phyloP scores from a whole-genome alignment of 768 basidiomycete genomes.

The Psilocybe cyanescens region DNA sequence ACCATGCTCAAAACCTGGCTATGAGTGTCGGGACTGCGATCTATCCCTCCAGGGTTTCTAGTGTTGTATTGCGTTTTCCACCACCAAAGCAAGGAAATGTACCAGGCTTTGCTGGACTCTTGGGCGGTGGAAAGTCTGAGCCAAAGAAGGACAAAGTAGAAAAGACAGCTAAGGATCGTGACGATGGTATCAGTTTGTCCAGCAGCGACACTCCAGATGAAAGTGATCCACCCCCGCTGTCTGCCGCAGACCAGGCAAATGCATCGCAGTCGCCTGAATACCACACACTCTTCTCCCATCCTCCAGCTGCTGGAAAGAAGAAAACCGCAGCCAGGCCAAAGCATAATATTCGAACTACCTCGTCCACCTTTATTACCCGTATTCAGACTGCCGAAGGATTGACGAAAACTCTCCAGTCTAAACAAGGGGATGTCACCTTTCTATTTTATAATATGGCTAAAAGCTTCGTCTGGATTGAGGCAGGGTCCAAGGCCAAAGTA shows the following conservation, averaged over 20 bases:
- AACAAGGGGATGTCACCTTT: slow-evolving; percentile 85
- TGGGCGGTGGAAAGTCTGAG: slow-evolving; percentile 73
- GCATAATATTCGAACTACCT: slow-evolving; percentile 88
- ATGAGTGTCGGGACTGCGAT: slow-evolving; percentile 38
- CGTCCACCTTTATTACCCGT: slow-evolving; percentile 90
- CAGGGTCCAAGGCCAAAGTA: slow-evolving; percentile 85
- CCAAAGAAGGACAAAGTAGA: slow-evolving; percentile 60
- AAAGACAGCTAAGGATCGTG: slow-evolving; percentile 51
- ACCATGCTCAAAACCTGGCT: slow-evolving; percentile 44
- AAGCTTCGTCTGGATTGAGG: slow-evolving; percentile 85
- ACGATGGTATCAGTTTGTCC: slow-evolving; percentile 77
- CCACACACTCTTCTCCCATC: slow-evolving; percentile 65
- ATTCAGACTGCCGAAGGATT: slow-evolving; percentile 83
- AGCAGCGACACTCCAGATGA: slow-evolving; percentile 83
- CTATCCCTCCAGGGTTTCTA: slow-evolving; percentile 68
- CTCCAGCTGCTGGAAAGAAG: slow-evolving; percentile 58
- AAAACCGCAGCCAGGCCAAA: slow-evolving; percentile 73
- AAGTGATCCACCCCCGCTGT: slow-evolving; percentile 38
- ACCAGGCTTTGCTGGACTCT: slow-evolving; percentile 69
- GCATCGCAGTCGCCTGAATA: slow-evolving; percentile 44
- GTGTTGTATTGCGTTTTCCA: slow-evolving; percentile 66
- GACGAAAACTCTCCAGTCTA: slow-evolving; percentile 68
- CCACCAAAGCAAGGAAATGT: slow-evolving; percentile 53
- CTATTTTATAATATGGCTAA: slow-evolving; percentile 89
- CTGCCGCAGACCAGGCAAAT: slow-evolving; percentile 43